phyloP scores from a whole-genome alignment of 2,329 filamentous ascomycete genomes.

The Colletotrichum orbiculare region DNA sequence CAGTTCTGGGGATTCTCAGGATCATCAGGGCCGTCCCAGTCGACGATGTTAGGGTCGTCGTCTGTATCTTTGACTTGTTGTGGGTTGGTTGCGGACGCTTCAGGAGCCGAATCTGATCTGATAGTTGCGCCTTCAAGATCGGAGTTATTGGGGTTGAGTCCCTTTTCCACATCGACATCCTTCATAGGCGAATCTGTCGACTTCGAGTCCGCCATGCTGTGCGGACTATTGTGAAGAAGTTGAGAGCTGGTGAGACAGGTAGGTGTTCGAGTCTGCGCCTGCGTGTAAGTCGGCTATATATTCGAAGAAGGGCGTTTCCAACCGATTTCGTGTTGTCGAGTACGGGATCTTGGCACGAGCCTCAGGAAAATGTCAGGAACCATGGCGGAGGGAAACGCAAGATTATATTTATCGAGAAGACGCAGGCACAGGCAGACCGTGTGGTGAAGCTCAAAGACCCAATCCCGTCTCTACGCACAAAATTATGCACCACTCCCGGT shows the following conservation, averaged over 20 bases:
- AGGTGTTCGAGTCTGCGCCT: background rate
- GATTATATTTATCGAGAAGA: constrained; percentile 14
- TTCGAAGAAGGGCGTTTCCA: background rate
- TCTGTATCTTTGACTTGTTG: constrained; percentile 10
- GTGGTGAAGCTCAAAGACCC: background rate
- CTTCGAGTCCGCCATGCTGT: constrained; percentile 18
- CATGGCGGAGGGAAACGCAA: background rate
- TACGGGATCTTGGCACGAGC: constrained; percentile 13
- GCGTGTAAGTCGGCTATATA: background rate
- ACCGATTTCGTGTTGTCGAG: background rate
- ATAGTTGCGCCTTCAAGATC: constrained; percentile 30
- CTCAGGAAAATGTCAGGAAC: background rate
- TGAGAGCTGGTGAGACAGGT: background rate
- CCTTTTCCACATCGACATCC: constrained; percentile 25
- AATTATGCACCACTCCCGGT: constrained; percentile 12
- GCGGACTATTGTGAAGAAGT: background rate
- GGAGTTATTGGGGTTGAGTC: constrained; percentile 8
- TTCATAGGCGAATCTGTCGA: constrained; percentile 10
- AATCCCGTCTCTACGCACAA: constrained; percentile 13
- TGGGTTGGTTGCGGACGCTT: background rate
- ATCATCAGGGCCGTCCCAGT: constrained; percentile 70
- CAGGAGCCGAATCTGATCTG: constrained; percentile 16
- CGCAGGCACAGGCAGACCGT: background rate
- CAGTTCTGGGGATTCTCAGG: constrained; percentile 76
- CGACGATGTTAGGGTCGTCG: constrained; percentile 52